phyloP scores from a whole-genome alignment of 169 alveolate species.

The Babesia caballi region DNA sequence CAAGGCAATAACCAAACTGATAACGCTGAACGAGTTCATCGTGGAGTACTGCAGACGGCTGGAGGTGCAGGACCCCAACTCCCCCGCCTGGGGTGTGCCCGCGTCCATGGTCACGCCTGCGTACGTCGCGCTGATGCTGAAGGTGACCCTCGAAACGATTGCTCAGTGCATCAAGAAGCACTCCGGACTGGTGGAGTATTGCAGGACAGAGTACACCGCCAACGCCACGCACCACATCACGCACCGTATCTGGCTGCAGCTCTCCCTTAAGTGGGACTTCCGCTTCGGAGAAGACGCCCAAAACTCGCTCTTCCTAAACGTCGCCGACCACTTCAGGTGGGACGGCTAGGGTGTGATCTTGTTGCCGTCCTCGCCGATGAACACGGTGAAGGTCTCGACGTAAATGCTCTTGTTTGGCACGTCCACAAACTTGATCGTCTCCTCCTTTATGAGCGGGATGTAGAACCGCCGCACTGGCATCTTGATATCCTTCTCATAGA shows the following conservation, averaged over 20 bases:
- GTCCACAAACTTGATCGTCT: conserved; percentile 52
- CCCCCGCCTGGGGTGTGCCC: conserved; percentile 59
- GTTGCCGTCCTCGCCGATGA: conserved; percentile 53
- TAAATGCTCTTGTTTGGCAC: conserved; percentile 55
- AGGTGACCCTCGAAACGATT: conserved; percentile 34
- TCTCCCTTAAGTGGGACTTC: conserved; percentile 70
- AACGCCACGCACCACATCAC: conserved; percentile 73
- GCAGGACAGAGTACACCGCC: conserved; percentile 72
- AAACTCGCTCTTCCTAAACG: conserved; percentile 66
- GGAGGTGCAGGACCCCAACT: conserved; percentile 61
- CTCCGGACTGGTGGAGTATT: conserved; percentile 47
- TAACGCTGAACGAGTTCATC: conserved; percentile 66
- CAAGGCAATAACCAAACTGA: conserved; percentile 53
- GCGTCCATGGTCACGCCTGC: conserved; percentile 28
- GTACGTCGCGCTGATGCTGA: conserved; percentile 41
- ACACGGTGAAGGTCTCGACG: conserved; percentile 56
- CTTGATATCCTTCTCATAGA: conserved; percentile 20
- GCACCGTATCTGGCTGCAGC: conserved; percentile 78
- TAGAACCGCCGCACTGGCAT: conserved; percentile 45
- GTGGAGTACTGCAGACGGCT: conserved; percentile 68
- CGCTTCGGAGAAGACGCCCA: conserved; percentile 59
- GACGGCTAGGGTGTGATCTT: conserved; percentile 47
- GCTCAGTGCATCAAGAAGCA: conserved; percentile 36
- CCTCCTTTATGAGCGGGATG: conserved; percentile 54
- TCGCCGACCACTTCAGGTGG: conserved; percentile 75